Base-by-base conservation (phyloP, 2,329 filamentous ascomycete species). In the Diaporthe vexans region DNA sequence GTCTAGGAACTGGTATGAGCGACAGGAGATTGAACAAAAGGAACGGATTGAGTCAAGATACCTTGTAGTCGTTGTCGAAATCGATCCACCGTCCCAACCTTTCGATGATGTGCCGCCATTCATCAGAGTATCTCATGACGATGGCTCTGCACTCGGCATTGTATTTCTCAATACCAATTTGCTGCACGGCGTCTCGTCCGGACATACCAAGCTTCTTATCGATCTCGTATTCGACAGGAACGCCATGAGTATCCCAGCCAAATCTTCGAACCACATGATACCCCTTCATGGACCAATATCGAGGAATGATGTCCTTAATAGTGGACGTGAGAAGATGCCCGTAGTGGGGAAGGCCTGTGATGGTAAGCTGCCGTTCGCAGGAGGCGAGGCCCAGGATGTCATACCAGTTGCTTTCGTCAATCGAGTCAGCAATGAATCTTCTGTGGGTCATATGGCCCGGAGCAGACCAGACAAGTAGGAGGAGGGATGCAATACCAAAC, bases 261-360 rank as follows among this genome's bases (percentile, higher is more conserved):
- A 98, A 98, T 75, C 95, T 90, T 77, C 96, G 91, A 86, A 97
- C 94, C 67, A 98, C 95, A 85, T 97, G 94, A 81, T 92, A 94
- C n/a, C 95, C 95, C 82, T 97, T 97, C 95, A 98, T 98, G 68
- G 95, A 95, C 94, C 95, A 98, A 84, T 98, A 98, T 79, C 96
- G 89, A 13, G 96, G 95, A 78, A 98, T 97, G 75, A 98, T 97
- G 83, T 98, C 96, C 85, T 98, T 98, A 86, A 98, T 98, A 68
- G 95, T 98, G 24, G 95, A 97, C 52, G 95, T 94, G 77, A 97
- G 88, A 70, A 97, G 86, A 84, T 97, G 95, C 75, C 89, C 89
- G 75, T 88, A 93, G 78, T 93, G 91, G 5, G 65, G 65, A 15
- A 69, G 65, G n/a, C 65, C 65, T 69, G 51, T 43, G 6, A 17